Evolutionary conservation across 2,329 filamentous ascomycete genomes (phyloP).

Genomic region (Apiospora aurea): DNA sequence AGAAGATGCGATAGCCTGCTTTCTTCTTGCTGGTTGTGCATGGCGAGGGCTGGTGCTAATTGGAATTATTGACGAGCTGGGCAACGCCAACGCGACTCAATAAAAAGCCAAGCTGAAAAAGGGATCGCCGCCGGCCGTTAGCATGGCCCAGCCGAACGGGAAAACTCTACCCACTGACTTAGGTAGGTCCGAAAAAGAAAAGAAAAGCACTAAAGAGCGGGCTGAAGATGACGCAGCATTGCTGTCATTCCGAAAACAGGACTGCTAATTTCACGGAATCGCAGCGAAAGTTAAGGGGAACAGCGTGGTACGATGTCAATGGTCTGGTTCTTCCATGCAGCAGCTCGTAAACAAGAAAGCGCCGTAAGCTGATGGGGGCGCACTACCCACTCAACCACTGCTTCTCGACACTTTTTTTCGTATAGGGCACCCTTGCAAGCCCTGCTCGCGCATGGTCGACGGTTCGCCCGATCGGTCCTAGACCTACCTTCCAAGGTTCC

Average conservation of each 20-base stretch:
- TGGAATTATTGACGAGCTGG: constrained; percentile 7
- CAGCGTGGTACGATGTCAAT: constrained; percentile 12
- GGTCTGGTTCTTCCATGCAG: constrained; percentile 1
- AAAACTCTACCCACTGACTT: background rate
- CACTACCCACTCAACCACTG: background rate
- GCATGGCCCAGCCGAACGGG: constrained; percentile 6
- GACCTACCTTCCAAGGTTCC: background rate
- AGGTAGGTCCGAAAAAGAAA: too few relatives aligned
- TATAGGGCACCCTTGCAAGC: background rate
- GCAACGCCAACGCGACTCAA: background rate
- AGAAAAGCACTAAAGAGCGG: background rate
- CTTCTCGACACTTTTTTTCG: background rate
- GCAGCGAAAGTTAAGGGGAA: background rate
- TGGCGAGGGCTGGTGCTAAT: background rate
- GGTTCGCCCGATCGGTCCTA: background rate
- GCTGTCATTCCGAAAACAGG: constrained; percentile 20
- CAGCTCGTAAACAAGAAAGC: background rate
- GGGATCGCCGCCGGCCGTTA: background rate
- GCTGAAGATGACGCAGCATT: constrained; percentile 11
- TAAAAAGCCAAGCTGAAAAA: constrained; percentile 20
- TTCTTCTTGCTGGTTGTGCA: background rate
- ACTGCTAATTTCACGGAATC: background rate
- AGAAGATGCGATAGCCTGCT: background rate
- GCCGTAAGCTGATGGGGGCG: constrained; percentile 10
- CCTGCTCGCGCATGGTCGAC: background rate